These are phyloP conservation scores for Thalassiosira delicatula DNA, from an alignment of 352 stramenopile species.

Conservation along the genomic window DNA sequence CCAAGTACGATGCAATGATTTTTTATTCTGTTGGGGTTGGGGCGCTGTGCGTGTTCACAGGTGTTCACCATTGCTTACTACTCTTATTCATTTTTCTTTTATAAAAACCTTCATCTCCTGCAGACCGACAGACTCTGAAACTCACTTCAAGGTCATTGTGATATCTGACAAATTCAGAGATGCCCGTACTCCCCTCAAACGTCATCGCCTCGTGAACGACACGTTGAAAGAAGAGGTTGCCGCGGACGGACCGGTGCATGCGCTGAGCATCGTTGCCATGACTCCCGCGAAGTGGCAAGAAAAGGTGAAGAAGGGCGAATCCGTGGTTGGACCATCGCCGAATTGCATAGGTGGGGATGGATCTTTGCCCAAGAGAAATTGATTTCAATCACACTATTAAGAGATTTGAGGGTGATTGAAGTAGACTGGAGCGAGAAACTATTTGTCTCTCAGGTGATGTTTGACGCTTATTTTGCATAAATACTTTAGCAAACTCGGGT, in stretches of 20 bases:
- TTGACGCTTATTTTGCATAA: too few relatives aligned
- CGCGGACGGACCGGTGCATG: conserved; percentile 86
- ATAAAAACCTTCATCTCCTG: too few relatives aligned
- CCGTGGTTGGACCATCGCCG: conserved; percentile 57
- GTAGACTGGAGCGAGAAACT: neutral
- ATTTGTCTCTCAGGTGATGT: neutral
- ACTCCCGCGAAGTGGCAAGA: conserved; percentile 90
- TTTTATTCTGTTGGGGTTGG: too few relatives aligned
- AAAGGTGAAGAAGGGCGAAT: conserved; percentile 60
- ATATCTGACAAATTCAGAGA: conserved; percentile 91
- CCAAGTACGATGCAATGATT: too few relatives aligned
- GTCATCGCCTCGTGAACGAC: conserved; percentile 91
- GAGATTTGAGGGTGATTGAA: neutral
- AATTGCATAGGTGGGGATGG: conserved; percentile 80
- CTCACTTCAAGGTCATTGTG: conserved; percentile 96
- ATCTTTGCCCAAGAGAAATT: conserved; percentile 67
- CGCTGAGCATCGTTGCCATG: conserved; percentile 93
- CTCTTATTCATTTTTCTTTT: too few relatives aligned
- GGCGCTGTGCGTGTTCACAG: too few relatives aligned
- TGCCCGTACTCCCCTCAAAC: conserved; percentile 80
- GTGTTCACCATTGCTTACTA: too few relatives aligned
- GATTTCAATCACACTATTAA: neutral
- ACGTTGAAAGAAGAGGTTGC: conserved; percentile 88
- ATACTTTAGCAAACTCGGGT: too few relatives aligned
- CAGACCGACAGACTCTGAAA: conserved; percentile 90